Evolutionary conservation across 306 rosid genomes (phyloP).

Genomic region (Senna siamea): DNA sequence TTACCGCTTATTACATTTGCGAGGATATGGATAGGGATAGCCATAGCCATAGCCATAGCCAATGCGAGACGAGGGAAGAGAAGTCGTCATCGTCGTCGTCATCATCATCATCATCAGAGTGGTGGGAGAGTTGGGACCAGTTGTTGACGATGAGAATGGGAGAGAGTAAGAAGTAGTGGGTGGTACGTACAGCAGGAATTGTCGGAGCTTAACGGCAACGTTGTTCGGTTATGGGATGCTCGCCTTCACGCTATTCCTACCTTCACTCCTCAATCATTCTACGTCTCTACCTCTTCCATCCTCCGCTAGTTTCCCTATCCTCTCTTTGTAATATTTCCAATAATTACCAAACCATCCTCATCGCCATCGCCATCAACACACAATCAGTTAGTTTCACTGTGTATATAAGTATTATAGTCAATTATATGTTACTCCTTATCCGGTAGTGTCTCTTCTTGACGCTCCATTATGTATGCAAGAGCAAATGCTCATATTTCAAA

Average conservation of each 20-base stretch:
- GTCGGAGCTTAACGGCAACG: constrained; percentile 63
- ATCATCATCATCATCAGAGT: background rate
- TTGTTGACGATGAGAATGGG: constrained; percentile 43
- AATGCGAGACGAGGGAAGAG: background rate
- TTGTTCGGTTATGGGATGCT: constrained; percentile 61
- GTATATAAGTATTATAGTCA: too few relatives aligned
- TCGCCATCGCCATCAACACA: too few relatives aligned
- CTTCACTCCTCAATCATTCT: too few relatives aligned
- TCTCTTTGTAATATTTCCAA: too few relatives aligned
- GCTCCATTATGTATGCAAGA: too few relatives aligned
- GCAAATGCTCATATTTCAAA: too few relatives aligned
- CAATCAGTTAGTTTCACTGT: too few relatives aligned
- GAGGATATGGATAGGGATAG: background rate
- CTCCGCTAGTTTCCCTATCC: background rate
- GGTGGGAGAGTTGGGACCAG: constrained; percentile 59
- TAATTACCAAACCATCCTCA: too few relatives aligned
- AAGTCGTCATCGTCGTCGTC: too few relatives aligned
- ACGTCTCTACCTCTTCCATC: background rate
- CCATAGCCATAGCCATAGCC: background rate
- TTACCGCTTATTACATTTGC: constrained; percentile 33
- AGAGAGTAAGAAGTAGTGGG: constrained; percentile 34
- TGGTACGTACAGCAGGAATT: constrained; percentile 69
- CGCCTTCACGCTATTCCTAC: background rate
- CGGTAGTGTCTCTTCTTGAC: too few relatives aligned
- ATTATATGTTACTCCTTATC: too few relatives aligned